Evolutionary conservation across 129 eudicot genomes (phyloP).

Genomic region (Centella asiatica): DNA sequence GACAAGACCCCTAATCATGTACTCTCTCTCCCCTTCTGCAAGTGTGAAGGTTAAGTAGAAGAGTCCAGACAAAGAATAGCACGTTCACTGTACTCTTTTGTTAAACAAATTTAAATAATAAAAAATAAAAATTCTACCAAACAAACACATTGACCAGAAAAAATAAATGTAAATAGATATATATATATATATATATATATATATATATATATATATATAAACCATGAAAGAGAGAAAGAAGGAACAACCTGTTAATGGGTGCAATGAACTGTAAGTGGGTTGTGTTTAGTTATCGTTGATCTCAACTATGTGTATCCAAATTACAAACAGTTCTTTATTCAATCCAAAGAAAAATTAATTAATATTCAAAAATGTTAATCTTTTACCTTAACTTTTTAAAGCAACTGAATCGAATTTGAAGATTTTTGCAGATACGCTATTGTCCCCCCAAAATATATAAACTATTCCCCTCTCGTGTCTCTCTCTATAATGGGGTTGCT

Average conservation of each 20-base stretch:
- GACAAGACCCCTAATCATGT: conserved; percentile 27
- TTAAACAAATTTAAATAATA: not conserved
- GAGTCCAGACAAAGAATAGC: conserved; percentile 56
- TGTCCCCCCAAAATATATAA: conserved; percentile 36
- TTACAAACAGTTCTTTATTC: not conserved
- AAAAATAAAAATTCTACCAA: no score
- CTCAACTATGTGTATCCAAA: not conserved
- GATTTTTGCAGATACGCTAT: conserved; percentile 52
- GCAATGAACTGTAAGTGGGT: conserved; percentile 5
- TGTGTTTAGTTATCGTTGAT: not conserved
- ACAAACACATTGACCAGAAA: no score
- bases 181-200: not conserved
- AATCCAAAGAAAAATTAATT: not conserved
- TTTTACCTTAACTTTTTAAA: conserved; percentile 37
- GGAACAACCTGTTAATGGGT: not conserved
- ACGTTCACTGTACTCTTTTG: conserved; percentile 43
- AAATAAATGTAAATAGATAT: no score
- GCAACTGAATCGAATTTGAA: conserved; percentile 58
- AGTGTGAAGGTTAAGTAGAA: conserved; percentile 42
- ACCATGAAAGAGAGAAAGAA: conserved; percentile 21
- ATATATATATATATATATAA: conserved; percentile 12
- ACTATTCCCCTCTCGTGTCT: not conserved
- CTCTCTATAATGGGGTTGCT: no score
- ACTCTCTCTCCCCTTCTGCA: conserved; percentile 10
- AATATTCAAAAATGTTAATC: conserved; percentile 21